A percentile compares a stretch with the other conserved stretches of the same genome.
These are phyloP conservation scores for Cicer pinnatifidum DNA, from an alignment of 306 rosid species.

Conservation along the genomic window DNA sequence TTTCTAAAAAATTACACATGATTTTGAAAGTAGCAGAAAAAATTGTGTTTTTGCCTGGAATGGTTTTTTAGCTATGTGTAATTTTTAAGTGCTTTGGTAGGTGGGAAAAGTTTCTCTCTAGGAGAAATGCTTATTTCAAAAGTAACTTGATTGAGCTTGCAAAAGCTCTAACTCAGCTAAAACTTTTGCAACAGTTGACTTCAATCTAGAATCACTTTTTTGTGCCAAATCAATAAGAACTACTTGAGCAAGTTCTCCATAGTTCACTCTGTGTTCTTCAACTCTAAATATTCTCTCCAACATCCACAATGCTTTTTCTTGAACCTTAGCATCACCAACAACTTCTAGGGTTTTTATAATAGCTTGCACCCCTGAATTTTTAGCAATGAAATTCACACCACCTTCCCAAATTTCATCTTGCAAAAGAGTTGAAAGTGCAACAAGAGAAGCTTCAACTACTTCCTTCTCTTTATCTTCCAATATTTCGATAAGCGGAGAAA, in stretches of 20 bases:
- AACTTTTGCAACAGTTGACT: conserved; percentile 71
- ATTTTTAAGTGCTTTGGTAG: no score
- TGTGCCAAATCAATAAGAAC: conserved; percentile 85
- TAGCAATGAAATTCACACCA: conserved; percentile 72
- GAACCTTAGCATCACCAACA: conserved; percentile 59
- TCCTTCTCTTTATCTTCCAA: conserved; percentile 68
- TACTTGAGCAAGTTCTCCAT: conserved; percentile 73
- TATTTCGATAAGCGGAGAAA: conserved; percentile 62
- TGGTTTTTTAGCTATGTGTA: no score
- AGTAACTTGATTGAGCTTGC: conserved; percentile 77
- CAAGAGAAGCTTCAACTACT: conserved; percentile 74
- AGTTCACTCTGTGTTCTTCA: conserved; percentile 61
- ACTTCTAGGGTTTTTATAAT: conserved; percentile 62
- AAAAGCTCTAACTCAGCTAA: conserved; percentile 77
- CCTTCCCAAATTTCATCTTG: conserved; percentile 75
- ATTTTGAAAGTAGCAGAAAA: no score
- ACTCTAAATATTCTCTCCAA: conserved; percentile 76
- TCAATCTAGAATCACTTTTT: conserved; percentile 71
- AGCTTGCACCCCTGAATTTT: conserved; percentile 63
- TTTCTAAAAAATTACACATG: no score
- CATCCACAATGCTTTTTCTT: conserved; percentile 84
- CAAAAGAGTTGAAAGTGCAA: conserved; percentile 74
- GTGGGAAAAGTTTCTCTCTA: no score
- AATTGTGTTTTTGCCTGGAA: no score
- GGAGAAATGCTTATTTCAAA: conserved; percentile 48